A percentile compares a stretch with the other conserved stretches of the same genome.
phyloP scores from a whole-genome alignment of 306 rosid species.

The Mimosa pudica region DNA sequence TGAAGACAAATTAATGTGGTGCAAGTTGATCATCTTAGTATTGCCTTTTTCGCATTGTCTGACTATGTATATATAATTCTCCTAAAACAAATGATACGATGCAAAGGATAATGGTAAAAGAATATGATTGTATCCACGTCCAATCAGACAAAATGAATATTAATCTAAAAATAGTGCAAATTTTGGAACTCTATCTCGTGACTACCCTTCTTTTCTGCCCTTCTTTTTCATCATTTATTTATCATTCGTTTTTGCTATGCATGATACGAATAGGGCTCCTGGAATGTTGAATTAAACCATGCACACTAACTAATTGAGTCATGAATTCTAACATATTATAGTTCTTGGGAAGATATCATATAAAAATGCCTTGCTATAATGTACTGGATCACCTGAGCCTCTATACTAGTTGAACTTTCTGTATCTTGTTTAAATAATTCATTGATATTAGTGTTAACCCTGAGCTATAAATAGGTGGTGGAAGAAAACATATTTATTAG shows the following conservation, averaged over 20 bases:
- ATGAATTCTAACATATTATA: not conserved
- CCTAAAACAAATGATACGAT: slow-evolving; percentile 16
- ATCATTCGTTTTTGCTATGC: not conserved
- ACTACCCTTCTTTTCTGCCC: slow-evolving; percentile 35
- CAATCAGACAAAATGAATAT: slow-evolving; percentile 55
- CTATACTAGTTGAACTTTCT: not conserved
- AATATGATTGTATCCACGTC: slow-evolving; percentile 43
- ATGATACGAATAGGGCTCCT: not conserved
- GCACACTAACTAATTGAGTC: not conserved
- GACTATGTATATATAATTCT: not conserved
- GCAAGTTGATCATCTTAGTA: slow-evolving; percentile 2
- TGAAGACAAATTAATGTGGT: not conserved
- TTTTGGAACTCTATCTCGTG: slow-evolving; percentile 83
- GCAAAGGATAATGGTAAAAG: slow-evolving; percentile 29
- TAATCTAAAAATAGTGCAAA: slow-evolving; percentile 49
- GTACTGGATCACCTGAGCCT: not conserved
- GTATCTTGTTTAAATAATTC: not conserved
- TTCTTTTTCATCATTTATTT: not conserved
- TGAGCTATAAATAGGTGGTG: not conserved
- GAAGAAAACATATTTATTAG: not conserved
- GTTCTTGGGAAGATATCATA: not conserved
- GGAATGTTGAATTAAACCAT: not conserved
- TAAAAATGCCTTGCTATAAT: not conserved
- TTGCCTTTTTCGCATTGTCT: slow-evolving; percentile 1
- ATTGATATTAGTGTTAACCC: not conserved